Percentiles rank a stretch among this genome's conserved stretches.
phyloP scores from a whole-genome alignment of 305 asterid genomes.

The Euphrasia arctica region DNA sequence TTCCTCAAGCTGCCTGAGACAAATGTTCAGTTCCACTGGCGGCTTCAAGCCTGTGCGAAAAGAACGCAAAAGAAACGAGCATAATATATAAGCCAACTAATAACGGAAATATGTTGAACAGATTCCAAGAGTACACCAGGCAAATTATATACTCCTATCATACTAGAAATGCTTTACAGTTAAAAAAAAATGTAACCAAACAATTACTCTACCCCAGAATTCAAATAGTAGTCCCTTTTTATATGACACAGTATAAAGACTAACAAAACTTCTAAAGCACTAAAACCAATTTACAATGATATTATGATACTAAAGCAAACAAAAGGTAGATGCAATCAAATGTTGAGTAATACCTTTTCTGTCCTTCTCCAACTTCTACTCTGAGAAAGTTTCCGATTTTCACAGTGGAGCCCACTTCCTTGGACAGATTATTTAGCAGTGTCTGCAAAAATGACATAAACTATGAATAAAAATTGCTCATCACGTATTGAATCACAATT shows the following conservation, averaged over 20 bases:
- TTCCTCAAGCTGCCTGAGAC: constrained; percentile 47
- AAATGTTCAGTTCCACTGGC: constrained; percentile 40
- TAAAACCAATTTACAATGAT: neutral
- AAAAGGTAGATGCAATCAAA: constrained; percentile 10
- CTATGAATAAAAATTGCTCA: constrained; percentile 17
- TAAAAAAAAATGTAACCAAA: neutral
- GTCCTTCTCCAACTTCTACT: constrained; percentile 94
- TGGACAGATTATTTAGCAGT: constrained; percentile 62
- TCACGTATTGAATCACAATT: constrained; percentile 1
- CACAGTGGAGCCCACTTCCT: constrained; percentile 84
- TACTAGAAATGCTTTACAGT: neutral
- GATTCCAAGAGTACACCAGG: neutral
- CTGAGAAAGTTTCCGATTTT: constrained; percentile 70
- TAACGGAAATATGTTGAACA: neutral
- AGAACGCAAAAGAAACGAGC: constrained; percentile 23
- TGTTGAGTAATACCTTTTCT: constrained; percentile 51
- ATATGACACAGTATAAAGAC: neutral
- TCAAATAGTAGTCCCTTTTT: neutral
- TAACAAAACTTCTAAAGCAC: neutral
- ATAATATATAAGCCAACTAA: neutral
- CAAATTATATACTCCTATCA: neutral
- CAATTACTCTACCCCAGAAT: neutral
- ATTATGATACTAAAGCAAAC: neutral
- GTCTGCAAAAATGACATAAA: constrained; percentile 48
- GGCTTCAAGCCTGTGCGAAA: constrained; percentile 50